These are phyloP conservation scores for Globisporangium spiculum DNA, from an alignment of 352 stramenopile genomes.

Conservation along the genomic window DNA sequence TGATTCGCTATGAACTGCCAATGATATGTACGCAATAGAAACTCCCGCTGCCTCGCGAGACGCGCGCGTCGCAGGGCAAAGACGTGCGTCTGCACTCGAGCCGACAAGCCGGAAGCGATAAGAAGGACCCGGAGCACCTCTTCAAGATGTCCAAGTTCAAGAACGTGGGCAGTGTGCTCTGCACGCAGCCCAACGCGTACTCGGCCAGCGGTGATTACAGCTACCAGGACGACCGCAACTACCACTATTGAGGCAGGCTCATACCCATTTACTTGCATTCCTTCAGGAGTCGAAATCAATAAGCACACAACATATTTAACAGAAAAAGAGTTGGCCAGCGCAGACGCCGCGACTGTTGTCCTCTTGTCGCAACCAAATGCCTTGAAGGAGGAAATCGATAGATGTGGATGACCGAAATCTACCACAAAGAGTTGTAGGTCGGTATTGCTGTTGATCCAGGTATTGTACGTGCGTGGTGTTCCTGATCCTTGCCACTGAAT, in stretches of 20 bases:
- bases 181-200: slow-evolving; percentile 50
- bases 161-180: slow-evolving; percentile 61
- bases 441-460: too few species aligned
- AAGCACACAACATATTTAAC: too few species aligned
- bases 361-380: too few species aligned
- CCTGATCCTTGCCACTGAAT: too few species aligned
- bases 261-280: background rate
- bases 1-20: background rate
- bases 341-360: too few species aligned
- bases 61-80: slow-evolving; percentile 60
- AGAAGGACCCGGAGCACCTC: slow-evolving; percentile 26
- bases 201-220: slow-evolving; percentile 6
- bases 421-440: too few species aligned
- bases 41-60: slow-evolving; percentile 70
- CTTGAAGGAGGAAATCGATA: too few species aligned
- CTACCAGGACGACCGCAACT: slow-evolving; percentile 16
- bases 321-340: too few species aligned
- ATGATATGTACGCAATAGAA: slow-evolving; percentile 34
- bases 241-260: background rate
- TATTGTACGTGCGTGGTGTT: too few species aligned
- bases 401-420: too few species aligned
- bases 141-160: slow-evolving; percentile 90
- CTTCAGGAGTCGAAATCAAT: background rate
- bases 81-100: slow-evolving; percentile 54
- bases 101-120: slow-evolving; percentile 19